phyloP scores from a whole-genome alignment of 768 basidiomycete genomes.

The Tulasnella sp. region DNA sequence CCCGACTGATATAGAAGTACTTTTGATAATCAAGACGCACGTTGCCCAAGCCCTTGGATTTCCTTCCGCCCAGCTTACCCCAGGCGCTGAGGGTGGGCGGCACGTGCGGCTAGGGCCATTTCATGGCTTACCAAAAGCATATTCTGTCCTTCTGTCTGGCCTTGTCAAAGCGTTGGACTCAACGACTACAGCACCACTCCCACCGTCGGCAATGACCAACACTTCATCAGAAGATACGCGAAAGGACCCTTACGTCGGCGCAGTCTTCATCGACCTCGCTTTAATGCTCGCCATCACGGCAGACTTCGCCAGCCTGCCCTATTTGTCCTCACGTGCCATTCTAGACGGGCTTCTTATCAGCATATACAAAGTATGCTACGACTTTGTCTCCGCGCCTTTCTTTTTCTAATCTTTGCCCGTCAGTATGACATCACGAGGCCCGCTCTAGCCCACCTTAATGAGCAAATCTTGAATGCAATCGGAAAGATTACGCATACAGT shows the following conservation, averaged over 20 bases:
- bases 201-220: conserved; percentile 53
- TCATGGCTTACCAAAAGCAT: conserved; percentile 48
- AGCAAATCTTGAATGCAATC: conserved; percentile 57
- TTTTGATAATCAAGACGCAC: conserved; percentile 63
- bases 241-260: conserved; percentile 58
- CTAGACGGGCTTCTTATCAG: conserved; percentile 67
- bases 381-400: neutral
- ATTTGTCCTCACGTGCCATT: conserved; percentile 60
- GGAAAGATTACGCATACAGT: conserved; percentile 56
- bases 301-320: conserved; percentile 55
- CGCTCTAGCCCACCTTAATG: conserved; percentile 59
- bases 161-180: conserved; percentile 65
- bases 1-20: conserved; percentile 53
- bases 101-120: conserved; percentile 60
- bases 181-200: conserved; percentile 52
- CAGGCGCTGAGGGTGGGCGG: conserved; percentile 54
- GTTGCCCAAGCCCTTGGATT: conserved; percentile 59
- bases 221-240: conserved; percentile 50
- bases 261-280: conserved; percentile 63
- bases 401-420: neutral
- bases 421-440: conserved; percentile 64
- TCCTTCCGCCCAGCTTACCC: conserved; percentile 52
- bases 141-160: conserved; percentile 62
- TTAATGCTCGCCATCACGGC: conserved; percentile 55
- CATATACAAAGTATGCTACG: conserved; percentile 56